Base-by-base conservation (phyloP, 768 basidiomycete species). In the Pleurotus tuoliensis region DNA sequence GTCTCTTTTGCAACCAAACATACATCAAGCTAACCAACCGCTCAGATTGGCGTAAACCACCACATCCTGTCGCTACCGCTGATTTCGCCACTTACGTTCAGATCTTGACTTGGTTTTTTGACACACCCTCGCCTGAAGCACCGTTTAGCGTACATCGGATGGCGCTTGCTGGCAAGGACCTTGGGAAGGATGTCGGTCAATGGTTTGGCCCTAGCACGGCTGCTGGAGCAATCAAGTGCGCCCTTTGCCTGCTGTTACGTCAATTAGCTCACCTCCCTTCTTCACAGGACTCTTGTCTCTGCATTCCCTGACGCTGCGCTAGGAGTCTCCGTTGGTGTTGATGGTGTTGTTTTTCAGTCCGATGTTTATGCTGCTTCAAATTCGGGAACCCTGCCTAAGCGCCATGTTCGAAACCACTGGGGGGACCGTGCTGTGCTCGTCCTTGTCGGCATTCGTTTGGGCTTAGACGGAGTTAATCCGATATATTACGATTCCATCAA, bases 201-300 rank as follows among this genome's bases (percentile, higher is more conserved):
- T 98, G 96, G 96, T 98, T 98, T 65, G 96, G 96, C 0, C 96
- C 96, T 0, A 95, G 92, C 66, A 94, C 92, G 0, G 97, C 96
- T n/a, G 94, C 95, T 6, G 94, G 95, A 38, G 95, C 94, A 9
- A 90, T 98, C 73, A 93, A 90, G 90, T 92, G 66, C 56, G 80
- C 68, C 7, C 47, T 25, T 56, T 24, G 20, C 30, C 9, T 56
- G 39, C 9, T 43, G 41, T 54, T 3, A 43, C 18, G 37, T n/a
- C 11, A 38, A 18, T 24, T 47, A 2, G 40, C 22, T 59, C 48
- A 22, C 27, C 11, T 15, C 45, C 1, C 49, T 55, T 20, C 7
- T 18, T 27, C 44, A 1, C 65, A 93, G 92, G 69, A 78, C 86
- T 0, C 82, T 98, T 11, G 87, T 91, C 12, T 81, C 86, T 59